Percentiles rank a stretch among this genome's conserved stretches.
Conservation (phyloP, 768 basidiomycete species). For the Kwoniella heveanensis region DNA sequence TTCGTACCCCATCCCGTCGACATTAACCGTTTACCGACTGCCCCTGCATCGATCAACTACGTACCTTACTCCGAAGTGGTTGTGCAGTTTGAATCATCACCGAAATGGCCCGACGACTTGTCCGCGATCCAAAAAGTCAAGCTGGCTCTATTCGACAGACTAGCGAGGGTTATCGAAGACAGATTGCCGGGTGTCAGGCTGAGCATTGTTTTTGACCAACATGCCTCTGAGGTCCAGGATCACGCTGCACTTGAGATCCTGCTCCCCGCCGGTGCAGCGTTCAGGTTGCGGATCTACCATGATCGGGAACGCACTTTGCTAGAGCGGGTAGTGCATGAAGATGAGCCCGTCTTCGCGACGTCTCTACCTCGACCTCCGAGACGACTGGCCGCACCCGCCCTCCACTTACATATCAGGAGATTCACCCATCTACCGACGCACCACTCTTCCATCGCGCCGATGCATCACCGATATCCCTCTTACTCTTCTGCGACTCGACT, state of each 20-base stretch:
- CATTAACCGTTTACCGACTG: slow-evolving; percentile 58
- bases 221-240: slow-evolving; percentile 67
- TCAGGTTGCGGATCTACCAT: slow-evolving; percentile 79
- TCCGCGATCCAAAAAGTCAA: slow-evolving; percentile 91
- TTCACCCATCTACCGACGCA: slow-evolving; percentile 82
- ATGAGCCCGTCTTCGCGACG: slow-evolving; percentile 37
- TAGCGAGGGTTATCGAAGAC: slow-evolving; percentile 69
- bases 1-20: slow-evolving; percentile 79
- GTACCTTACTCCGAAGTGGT: slow-evolving; percentile 71
- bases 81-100: slow-evolving; percentile 88
- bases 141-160: slow-evolving; percentile 81
- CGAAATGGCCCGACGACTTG: slow-evolving; percentile 92
- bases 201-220: slow-evolving; percentile 63
- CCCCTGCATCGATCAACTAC: slow-evolving; percentile 64
- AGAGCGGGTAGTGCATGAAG: slow-evolving; percentile 64
- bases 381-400: slow-evolving; percentile 38
- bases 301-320: slow-evolving; percentile 80
- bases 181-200: slow-evolving; percentile 62
- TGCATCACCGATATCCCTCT: slow-evolving; percentile 76
- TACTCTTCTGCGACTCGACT: slow-evolving; percentile 83
- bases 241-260: slow-evolving; percentile 73
- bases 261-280: slow-evolving; percentile 82
- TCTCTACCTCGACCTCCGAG: slow-evolving; percentile 40
- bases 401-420: slow-evolving; percentile 63
- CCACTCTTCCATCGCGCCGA: slow-evolving; percentile 75